Base-by-base conservation (phyloP, 257 asterid genomes). In the Nicotiana sylvestris region DNA sequence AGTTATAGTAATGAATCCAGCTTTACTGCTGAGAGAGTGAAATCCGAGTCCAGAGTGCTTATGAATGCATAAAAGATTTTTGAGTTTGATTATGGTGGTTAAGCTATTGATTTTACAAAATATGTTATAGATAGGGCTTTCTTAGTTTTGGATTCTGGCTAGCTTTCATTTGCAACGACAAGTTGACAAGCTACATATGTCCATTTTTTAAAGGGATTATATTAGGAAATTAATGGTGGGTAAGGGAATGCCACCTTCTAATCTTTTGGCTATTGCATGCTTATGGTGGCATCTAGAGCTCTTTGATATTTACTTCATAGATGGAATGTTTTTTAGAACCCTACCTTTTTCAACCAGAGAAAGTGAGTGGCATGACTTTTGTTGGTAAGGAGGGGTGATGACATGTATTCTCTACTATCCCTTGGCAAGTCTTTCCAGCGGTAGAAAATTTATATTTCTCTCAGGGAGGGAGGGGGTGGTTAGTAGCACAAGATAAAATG, bases 191-290 rank as follows among this genome's bases (percentile, higher is more conserved):
- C 37, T 21, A 18, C 0, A 7, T 3, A 0, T 72, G 29, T 10
- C 0, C 58, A 25, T 25, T 46, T 43, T 10, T 74, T 74, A 15
- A 7, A 3, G 25, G 80, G 29, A 49, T 29, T 76, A 27, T 51
- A 46, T 51, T 51, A 27, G 64, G 46, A 76, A 76, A 76, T 0
- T 51, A 15, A 27, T 51, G 64, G 64, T 49, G 79, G 60, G 35
- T 49, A 8, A 25, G 79, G 39, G 79, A 56, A 51, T 76, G 64
- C 80, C 46, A 76, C 16, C 80, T 51, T 27, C 80, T 76, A 51
- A 74, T 74, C 15, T 49, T 72, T 46, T 51, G 80, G 27, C 64
- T 27, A 4, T 29, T 76, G 80, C 64, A 27, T 51, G 39, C 80
- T 76, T 51, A 56, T 76, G 46, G 46, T 51, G 9, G 46, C 64